Evolutionary conservation across 169 alveolate species (phyloP), one percentile per base, ranked within the genome.

Genomic region (Nephromyces sp.): DNA sequence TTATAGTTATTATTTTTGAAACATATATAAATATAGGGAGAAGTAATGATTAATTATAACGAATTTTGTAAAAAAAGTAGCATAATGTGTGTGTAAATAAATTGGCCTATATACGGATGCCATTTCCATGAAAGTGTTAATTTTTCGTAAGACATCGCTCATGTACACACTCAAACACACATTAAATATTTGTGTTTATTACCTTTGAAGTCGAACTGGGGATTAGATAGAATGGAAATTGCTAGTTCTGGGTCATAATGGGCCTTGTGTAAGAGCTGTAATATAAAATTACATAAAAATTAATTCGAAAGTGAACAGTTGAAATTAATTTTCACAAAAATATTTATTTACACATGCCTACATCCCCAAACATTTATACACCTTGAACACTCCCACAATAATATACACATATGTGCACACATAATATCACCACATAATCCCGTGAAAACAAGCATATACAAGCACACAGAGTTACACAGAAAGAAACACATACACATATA

Each of bases 161-260:
- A 15, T n/a, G 57, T 15, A 15, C n/a, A 43, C n/a, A 43, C n/a
- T 15, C 57, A n/a, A 15, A 15, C 57, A 15, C 15, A 43, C 25
- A 43, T 15, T n/a, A 43, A 43, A 43, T 15, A 43, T n/a, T n/a
- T n/a, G 57, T 15, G n/a, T 43, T 15, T 15, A 15, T n/a, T 43
- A 43, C 57, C n/a, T 15, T 15, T 15, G n/a, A 43, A 43, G n/a
- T 43, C 57, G 79, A 88, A 88, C 31, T 77, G 85, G n/a, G 92
- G 85, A 77, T 87, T 89, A 78, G 83, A 84, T 84, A 88, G 78
- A 69, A 86, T 74, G 70, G 81, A 79, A 29, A 88, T 74, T 29
- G 93, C 93, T 65, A 78, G 81, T 57, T 86, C 82, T 5, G 93
- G 93, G 70, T 88, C 92, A 80, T 88, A 88, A 77, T 86, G 91